phyloP scores from a whole-genome alignment of 1,139 yeast genomes.

The Candida labiduridarum region DNA sequence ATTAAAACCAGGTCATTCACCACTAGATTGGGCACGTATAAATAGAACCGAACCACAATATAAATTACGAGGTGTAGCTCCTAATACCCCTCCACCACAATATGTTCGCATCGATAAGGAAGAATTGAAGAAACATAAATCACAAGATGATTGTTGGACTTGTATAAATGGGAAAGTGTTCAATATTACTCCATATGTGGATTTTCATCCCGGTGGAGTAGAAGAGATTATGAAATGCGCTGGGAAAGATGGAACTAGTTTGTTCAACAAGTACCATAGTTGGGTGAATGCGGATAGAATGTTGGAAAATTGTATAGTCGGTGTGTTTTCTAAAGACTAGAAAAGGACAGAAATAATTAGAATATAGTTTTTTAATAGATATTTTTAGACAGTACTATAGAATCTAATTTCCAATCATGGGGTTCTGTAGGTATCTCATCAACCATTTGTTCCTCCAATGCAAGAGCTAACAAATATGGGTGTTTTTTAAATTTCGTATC shows the following conservation, averaged over 20 bases:
- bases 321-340: constrained; percentile 36
- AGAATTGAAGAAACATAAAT: constrained; percentile 62
- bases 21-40: constrained; percentile 80
- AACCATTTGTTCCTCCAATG: constrained; percentile 70
- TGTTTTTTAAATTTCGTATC: constrained; percentile 25
- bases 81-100: constrained; percentile 45
- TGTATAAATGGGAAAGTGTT: constrained; percentile 79
- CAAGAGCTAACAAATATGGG: constrained; percentile 66
- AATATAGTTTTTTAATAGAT: background rate
- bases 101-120: constrained; percentile 56
- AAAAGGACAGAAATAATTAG: background rate
- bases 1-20: constrained; percentile 79
- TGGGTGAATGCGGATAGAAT: constrained; percentile 90
- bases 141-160: constrained; percentile 80
- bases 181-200: constrained; percentile 78
- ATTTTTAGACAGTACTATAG: constrained; percentile 41
- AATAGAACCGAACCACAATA: constrained; percentile 36
- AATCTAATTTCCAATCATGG: constrained; percentile 72
- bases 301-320: constrained; percentile 77
- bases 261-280: constrained; percentile 79
- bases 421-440: constrained; percentile 60
- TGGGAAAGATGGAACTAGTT: constrained; percentile 80
- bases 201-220: constrained; percentile 93
- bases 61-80: constrained; percentile 42
- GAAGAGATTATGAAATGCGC: constrained; percentile 78